A percentile compares a stretch with the other conserved stretches of the same genome.
These are phyloP conservation scores for Pythium chondricola DNA, from an alignment of 352 stramenopile species.

Conservation along the genomic window DNA sequence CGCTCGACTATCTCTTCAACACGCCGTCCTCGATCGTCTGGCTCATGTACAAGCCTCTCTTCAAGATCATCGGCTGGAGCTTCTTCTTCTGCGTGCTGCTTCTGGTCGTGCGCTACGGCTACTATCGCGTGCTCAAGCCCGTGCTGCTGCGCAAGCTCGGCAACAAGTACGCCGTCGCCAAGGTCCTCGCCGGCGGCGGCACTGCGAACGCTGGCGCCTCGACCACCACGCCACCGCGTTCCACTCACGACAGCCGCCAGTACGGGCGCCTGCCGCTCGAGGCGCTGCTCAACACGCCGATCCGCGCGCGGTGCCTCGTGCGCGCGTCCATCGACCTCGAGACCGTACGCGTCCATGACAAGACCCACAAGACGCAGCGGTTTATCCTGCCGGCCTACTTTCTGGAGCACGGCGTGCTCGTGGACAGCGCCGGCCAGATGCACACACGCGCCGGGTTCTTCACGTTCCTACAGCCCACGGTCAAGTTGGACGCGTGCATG, in stretches of 20 bases:
- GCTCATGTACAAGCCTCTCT: conserved; percentile 26
- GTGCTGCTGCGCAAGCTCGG: neutral
- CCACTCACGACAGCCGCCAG: too few relatives aligned
- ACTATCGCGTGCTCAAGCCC: conserved; percentile 2
- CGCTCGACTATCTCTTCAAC: conserved; percentile 19
- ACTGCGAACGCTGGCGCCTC: neutral
- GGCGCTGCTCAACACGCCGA: conserved; percentile 16
- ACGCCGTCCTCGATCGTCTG: conserved; percentile 15
- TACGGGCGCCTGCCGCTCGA: conserved; percentile 18
- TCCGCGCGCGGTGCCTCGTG: conserved; percentile 16
- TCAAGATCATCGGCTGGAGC: conserved; percentile 13
- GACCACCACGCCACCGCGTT: neutral
- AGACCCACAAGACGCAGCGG: neutral
- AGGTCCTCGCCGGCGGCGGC: conserved; percentile 4
- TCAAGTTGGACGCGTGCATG: conserved; percentile 1
- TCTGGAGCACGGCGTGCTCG: conserved; percentile 16
- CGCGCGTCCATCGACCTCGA: conserved; percentile 11
- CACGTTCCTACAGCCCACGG: conserved; percentile 10
- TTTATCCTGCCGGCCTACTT: conserved; percentile 14
- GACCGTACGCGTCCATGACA: conserved; percentile 5
- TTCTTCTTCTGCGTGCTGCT: conserved; percentile 6
- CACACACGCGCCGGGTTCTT: conserved; percentile 17
- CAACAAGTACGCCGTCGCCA: conserved; percentile 1
- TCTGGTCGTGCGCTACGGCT: conserved; percentile 8
- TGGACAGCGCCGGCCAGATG: conserved; percentile 9